phyloP scores from a whole-genome alignment of 2,329 filamentous ascomycete species.

The Myriangium duriaei region DNA sequence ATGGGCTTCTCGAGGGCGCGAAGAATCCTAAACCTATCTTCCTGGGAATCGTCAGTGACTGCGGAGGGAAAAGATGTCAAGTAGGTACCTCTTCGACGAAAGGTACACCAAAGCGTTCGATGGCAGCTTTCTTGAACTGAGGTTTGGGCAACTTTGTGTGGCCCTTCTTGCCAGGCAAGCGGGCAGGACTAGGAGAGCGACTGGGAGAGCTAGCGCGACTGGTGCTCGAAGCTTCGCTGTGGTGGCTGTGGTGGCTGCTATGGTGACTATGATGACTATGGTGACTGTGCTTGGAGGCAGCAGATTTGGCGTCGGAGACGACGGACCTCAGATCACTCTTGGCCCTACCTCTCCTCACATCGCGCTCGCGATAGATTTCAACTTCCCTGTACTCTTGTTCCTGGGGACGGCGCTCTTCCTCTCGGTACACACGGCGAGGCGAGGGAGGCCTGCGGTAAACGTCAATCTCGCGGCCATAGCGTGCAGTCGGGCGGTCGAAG shows the following conservation, averaged over 20 bases:
- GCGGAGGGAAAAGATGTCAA: not conserved
- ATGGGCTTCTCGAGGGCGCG: conserved; percentile 80
- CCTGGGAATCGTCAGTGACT: conserved; percentile 43
- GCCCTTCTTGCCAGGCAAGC: conserved; percentile 47
- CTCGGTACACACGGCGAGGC: conserved; percentile 59
- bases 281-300: conserved; percentile 15
- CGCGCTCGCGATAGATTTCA: conserved; percentile 35
- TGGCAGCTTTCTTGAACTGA: conserved; percentile 65
- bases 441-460: conserved; percentile 46
- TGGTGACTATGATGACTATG: conserved; percentile 15
- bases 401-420: conserved; percentile 42
- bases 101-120: conserved; percentile 75
- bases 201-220: conserved; percentile 24
- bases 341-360: conserved; percentile 18
- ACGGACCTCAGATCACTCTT: conserved; percentile 14
- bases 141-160: conserved; percentile 79
- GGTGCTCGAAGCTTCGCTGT: conserved; percentile 18
- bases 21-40: conserved; percentile 66
- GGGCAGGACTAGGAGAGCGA: conserved; percentile 11
- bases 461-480: conserved; percentile 46
- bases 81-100: conserved; percentile 64
- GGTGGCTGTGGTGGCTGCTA: conserved; percentile 15
- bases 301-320: conserved; percentile 4
- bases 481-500: conserved; percentile 62
- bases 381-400: conserved; percentile 38